phyloP scores from a whole-genome alignment of 148 eudicot genomes.

The Rhododendron ovatum region DNA sequence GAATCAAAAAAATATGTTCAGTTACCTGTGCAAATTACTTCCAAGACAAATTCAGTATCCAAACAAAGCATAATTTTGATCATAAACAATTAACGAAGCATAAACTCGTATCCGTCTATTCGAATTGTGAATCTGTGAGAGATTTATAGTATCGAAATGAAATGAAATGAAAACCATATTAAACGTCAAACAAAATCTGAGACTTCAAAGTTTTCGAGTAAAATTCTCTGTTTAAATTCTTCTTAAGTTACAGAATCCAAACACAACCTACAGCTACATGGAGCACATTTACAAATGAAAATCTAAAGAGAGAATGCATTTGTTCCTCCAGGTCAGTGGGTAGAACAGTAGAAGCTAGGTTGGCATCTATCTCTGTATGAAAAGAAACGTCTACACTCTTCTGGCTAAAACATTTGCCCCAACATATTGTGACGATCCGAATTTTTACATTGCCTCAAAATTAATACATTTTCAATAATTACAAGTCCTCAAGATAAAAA shows the following conservation, averaged over 20 bases:
- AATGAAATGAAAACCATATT: background rate
- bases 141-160: background rate
- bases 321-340: background rate
- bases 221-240: too few species aligned
- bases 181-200: background rate
- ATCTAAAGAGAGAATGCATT: background rate
- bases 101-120: background rate
- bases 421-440: too few species aligned
- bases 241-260: background rate
- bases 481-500: too few species aligned
- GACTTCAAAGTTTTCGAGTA: too few species aligned
- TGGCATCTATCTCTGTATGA: background rate
- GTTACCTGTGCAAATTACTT: background rate
- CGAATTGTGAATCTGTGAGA: background rate
- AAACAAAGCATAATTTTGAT: background rate
- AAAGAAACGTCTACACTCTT: background rate
- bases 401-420: background rate
- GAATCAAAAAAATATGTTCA: background rate
- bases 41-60: background rate
- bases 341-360: background rate
- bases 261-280: background rate
- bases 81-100: too few species aligned
- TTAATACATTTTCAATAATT: too few species aligned
- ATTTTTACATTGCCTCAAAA: too few species aligned
- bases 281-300: background rate